A percentile compares a stretch with the other conserved stretches of the same genome.
Conservation (phyloP, 495 filamentous ascomycete genomes). For the Cetradonia linearis region DNA sequence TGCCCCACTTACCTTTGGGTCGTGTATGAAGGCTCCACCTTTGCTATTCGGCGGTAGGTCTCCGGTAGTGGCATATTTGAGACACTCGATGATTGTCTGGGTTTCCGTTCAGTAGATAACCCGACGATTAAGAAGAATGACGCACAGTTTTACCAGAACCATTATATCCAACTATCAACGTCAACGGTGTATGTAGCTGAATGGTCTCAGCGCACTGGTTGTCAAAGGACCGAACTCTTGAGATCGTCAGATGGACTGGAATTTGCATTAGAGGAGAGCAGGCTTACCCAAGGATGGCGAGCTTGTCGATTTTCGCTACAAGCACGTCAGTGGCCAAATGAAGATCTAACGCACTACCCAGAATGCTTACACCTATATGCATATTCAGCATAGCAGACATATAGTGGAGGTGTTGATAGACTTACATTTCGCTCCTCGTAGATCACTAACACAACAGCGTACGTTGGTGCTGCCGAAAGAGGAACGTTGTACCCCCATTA, state of each 20-base stretch:
- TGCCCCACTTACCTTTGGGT: conserved; percentile 57
- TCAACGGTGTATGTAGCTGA: conserved; percentile 78
- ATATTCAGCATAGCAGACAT: background rate
- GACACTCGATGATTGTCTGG: conserved; percentile 93
- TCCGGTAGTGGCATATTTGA: conserved; percentile 95
- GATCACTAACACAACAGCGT: background rate
- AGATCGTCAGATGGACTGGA: conserved; percentile 7
- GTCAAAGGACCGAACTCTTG: conserved; percentile 84
- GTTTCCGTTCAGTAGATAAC: conserved; percentile 4
- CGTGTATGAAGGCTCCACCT: conserved; percentile 91
- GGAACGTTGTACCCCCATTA: too few relatives aligned
- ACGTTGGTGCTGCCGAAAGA: too few relatives aligned
- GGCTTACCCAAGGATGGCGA: conserved; percentile 67
- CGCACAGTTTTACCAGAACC: conserved; percentile 86
- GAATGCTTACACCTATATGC: conserved; percentile 13
- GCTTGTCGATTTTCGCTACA: conserved; percentile 72
- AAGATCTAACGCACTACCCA: background rate
- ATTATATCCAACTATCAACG: conserved; percentile 92
- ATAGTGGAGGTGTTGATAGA: background rate
- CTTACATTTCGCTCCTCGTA: conserved; percentile 9
- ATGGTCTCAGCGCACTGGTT: conserved; percentile 69
- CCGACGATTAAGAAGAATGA: background rate
- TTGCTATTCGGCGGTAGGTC: conserved; percentile 89
- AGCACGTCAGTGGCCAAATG: conserved; percentile 6
- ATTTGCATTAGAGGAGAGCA: background rate